Evolutionary conservation across 441 rosid genomes (phyloP), one percentile per base, ranked within the genome.

Genomic region (Aleurites moluccanus): DNA sequence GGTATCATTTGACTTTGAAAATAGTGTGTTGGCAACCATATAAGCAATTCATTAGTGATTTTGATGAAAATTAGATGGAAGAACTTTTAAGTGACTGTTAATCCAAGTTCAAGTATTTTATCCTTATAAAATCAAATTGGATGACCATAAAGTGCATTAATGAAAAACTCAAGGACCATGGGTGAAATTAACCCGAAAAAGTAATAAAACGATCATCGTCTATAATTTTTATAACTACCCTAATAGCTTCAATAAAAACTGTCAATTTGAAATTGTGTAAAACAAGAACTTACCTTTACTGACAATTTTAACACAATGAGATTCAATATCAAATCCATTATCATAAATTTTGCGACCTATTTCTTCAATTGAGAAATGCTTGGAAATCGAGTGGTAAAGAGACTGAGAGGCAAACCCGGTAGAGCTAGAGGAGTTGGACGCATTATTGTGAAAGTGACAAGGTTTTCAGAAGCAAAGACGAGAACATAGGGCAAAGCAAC

Each of bases 161-260:
- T n/a, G n/a, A n/a, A n/a, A n/a, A n/a, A n/a, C n/a, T n/a, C n/a
- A n/a, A n/a, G n/a, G n/a, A n/a, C n/a, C n/a, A n/a, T n/a, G n/a
- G n/a, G n/a, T n/a, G n/a, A n/a, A n/a, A n/a, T n/a, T n/a, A n/a
- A n/a, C n/a, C n/a, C n/a, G n/a, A n/a, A n/a, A n/a, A 94, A 2
- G 98, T 92, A 15, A 81, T 86, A 81, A 94, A 90, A 44, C 92
- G 85, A 73, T 90, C 93, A 83, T 94, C 97, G 50, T 92, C 91
- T 3, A 92, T 86, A 76, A 89, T 84, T 80, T 91, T 92, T 18
- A 94, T 79, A 21, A 92, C 89, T 81, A 87, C 79, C 82, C 96
- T 85, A n/a, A 93, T 80, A 50, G 97, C 88, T 83, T 92, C 98
- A 47, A 90, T 88, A 76, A 93, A 73, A 30, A 93, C 97, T 82